phyloP scores from a whole-genome alignment of 2,329 filamentous ascomycete species.

The Furcasterigmium furcatum region DNA sequence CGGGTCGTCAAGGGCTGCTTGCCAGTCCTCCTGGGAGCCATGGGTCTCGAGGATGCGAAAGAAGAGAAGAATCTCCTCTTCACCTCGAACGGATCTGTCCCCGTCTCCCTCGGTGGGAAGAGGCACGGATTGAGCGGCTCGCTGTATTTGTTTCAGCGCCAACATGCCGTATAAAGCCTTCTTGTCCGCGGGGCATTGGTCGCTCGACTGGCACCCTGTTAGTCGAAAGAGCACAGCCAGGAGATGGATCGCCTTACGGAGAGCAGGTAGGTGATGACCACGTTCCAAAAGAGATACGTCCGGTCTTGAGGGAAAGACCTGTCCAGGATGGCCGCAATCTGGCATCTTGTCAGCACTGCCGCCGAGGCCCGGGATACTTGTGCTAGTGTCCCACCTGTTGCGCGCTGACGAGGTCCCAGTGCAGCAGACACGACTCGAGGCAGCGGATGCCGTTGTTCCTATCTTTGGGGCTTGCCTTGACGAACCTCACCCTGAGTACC shows the following conservation, averaged over 20 bases:
- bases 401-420: constrained; percentile 54
- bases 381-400: constrained; percentile 43
- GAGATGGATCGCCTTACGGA: constrained; percentile 35
- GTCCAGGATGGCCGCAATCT: constrained; percentile 54
- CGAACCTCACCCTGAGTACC: constrained; percentile 43
- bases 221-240: constrained; percentile 1
- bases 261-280: constrained; percentile 49
- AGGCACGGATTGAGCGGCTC: constrained; percentile 35
- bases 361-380: not conserved
- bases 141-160: constrained; percentile 47
- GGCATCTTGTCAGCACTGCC: not conserved
- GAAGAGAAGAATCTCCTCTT: constrained; percentile 48
- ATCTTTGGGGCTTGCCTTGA: constrained; percentile 50
- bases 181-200: constrained; percentile 44
- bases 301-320: constrained; percentile 46
- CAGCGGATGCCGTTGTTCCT: constrained; percentile 37
- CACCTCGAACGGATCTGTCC: constrained; percentile 34
- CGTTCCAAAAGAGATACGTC: constrained; percentile 51
- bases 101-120: constrained; percentile 7
- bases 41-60: constrained; percentile 44
- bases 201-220: constrained; percentile 34
- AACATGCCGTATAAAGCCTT: constrained; percentile 49
- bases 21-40: constrained; percentile 35
- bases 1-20: constrained; percentile 32
- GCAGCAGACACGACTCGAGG: constrained; percentile 48